A percentile compares a stretch with the other conserved stretches of the same genome.
These are phyloP conservation scores for Salvia rosmarinus DNA, from an alignment of 257 asterid species.

Conservation along the genomic window DNA sequence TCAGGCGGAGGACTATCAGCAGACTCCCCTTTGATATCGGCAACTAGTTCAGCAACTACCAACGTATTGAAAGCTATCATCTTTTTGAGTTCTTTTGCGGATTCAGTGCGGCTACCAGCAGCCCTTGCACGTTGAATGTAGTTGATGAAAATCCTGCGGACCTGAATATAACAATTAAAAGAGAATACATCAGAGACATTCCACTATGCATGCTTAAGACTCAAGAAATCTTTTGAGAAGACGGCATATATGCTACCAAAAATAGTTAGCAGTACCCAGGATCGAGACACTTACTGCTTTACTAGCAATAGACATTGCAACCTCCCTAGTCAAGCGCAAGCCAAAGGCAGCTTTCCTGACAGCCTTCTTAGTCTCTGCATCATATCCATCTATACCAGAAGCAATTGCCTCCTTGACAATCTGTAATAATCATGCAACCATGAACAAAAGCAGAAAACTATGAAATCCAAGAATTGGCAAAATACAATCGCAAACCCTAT, in stretches of 20 bases:
- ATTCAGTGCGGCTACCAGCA: conserved; percentile 71
- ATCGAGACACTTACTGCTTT: conserved; percentile 76
- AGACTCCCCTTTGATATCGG: conserved; percentile 92
- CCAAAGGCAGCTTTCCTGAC: conserved; percentile 96
- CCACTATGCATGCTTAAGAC: not conserved
- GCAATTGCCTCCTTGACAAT: conserved; percentile 86
- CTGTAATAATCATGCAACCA: conserved; percentile 41
- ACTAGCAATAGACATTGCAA: conserved; percentile 83
- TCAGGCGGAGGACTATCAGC: conserved; percentile 51
- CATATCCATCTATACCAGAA: conserved; percentile 81
- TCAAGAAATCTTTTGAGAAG: conserved; percentile 3
- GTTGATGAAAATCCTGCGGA: conserved; percentile 72
- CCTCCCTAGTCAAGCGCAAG: conserved; percentile 87
- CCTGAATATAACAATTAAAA: conserved; percentile 51
- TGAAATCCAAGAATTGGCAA: not conserved
- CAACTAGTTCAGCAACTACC: conserved; percentile 76
- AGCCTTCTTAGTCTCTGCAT: conserved; percentile 63
- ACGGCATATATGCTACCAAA: not conserved
- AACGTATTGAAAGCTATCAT: conserved; percentile 82
- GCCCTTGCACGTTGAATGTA: conserved; percentile 83
- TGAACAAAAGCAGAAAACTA: conserved; percentile 19
- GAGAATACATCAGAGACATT: not conserved
- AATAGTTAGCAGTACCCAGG: conserved; percentile 16
- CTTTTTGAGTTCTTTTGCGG: conserved; percentile 83
- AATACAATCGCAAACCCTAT: not conserved